Percentiles rank a stretch among this genome's conserved stretches.
Conservation (phyloP, 306 rosid genomes). For the Cucurbita maxima region DNA sequence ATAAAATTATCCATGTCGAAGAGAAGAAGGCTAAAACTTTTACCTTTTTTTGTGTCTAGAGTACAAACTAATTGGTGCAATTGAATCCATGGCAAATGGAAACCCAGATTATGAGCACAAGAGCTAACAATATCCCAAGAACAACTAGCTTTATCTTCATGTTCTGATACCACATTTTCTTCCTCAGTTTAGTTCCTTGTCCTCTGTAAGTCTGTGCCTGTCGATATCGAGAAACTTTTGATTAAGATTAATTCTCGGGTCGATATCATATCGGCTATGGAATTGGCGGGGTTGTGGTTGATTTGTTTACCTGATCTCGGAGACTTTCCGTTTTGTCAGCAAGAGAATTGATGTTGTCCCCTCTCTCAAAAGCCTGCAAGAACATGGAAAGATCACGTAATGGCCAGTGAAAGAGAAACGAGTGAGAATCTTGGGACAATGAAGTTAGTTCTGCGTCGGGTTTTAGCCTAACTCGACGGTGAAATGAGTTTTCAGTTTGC, state of each 20-base stretch:
- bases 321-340: slow-evolving; percentile 65
- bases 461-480: not conserved
- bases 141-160: slow-evolving; percentile 86
- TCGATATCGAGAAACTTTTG: not conserved
- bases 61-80: slow-evolving; percentile 45
- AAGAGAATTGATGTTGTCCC: slow-evolving; percentile 62
- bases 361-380: slow-evolving; percentile 63
- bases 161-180: slow-evolving; percentile 95
- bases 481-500: not conserved
- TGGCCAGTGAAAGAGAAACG: not conserved
- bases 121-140: slow-evolving; percentile 54
- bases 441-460: not conserved
- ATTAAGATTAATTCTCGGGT: not conserved
- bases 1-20: not conserved
- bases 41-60: not conserved
- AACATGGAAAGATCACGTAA: not conserved
- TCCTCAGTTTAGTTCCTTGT: slow-evolving; percentile 53
- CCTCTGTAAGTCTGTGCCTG: slow-evolving; percentile 68
- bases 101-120: slow-evolving; percentile 71
- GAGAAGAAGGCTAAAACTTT: not conserved
- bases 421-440: not conserved
- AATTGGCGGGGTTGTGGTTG: slow-evolving; percentile 1
- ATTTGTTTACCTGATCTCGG: slow-evolving; percentile 49
- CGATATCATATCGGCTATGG: not conserved
- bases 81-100: slow-evolving; percentile 81